Percentiles rank a stretch among this genome's conserved stretches.
Conservation (phyloP, 495 filamentous ascomycete genomes). For the Tetracladium marchalianum region DNA sequence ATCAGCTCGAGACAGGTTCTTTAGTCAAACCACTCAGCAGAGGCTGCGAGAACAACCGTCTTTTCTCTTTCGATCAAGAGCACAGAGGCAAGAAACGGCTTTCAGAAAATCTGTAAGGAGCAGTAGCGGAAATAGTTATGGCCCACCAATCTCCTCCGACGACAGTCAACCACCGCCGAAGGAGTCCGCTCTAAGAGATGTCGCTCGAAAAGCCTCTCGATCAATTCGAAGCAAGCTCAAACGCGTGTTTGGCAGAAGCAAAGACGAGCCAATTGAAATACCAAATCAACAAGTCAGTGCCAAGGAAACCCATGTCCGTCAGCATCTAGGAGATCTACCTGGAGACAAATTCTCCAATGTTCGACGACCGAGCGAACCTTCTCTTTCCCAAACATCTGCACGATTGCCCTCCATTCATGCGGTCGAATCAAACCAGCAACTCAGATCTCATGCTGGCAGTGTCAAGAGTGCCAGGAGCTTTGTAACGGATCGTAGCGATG, state of each 20-base stretch:
- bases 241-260: conserved; percentile 32
- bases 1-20: conserved; percentile 37
- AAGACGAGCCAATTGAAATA: conserved; percentile 26
- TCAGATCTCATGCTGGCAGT: conserved; percentile 38
- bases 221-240: conserved; percentile 55
- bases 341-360: conserved; percentile 17
- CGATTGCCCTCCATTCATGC: conserved; percentile 30
- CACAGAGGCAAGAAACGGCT: conserved; percentile 37
- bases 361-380: conserved; percentile 18
- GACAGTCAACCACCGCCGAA: conserved; percentile 12
- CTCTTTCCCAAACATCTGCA: conserved; percentile 24
- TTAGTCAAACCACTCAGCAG: conserved; percentile 26
- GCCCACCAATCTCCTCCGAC: conserved; percentile 19
- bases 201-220: conserved; percentile 49
- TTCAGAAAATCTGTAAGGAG: conserved; percentile 53
- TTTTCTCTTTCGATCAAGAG: conserved; percentile 34
- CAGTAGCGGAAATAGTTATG: conserved; percentile 30
- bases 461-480: conserved; percentile 40
- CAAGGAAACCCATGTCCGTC: conserved; percentile 32
- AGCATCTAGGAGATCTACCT: conserved; percentile 18
- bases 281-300: conserved; percentile 43
- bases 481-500: conserved; percentile 25
- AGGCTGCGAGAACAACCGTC: conserved; percentile 32
- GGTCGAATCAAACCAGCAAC: conserved; percentile 27
- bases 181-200: conserved; percentile 32